Conservation (phyloP, 768 basidiomycete species). For the Phlebiopsis flavidoalba region DNA sequence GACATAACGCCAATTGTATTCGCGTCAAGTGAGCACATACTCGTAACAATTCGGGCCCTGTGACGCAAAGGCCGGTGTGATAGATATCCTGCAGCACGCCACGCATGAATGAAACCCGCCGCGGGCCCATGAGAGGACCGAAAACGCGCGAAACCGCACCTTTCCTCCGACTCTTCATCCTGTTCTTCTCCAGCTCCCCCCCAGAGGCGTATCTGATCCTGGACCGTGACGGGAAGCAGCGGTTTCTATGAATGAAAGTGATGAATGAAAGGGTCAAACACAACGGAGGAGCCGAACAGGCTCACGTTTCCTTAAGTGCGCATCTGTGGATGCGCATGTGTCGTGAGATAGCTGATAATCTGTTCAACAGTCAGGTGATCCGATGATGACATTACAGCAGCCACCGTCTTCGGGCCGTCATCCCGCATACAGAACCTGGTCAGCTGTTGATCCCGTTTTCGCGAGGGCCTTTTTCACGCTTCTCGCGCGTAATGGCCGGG, state of each 20-base stretch:
- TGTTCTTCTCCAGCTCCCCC: conserved; percentile 93
- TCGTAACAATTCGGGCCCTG: conserved; percentile 88
- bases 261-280: neutral
- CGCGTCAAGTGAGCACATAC: conserved; percentile 80
- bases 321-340: conserved; percentile 98
- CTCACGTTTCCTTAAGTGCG: conserved; percentile 84
- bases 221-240: conserved; percentile 91
- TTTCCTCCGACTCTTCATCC: conserved; percentile 83
- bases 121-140: neutral
- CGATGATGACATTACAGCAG: neutral
- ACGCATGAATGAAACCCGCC: conserved; percentile 14
- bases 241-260: conserved; percentile 57
- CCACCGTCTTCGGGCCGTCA: neutral
- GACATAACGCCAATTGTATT: conserved; percentile 71
- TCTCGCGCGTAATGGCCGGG: conserved; percentile 89
- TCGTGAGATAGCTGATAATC: conserved; percentile 94
- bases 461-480: conserved; percentile 91
- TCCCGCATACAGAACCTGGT: conserved; percentile 64
- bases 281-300: conserved; percentile 8
- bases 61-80: conserved; percentile 85
- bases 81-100: conserved; percentile 57
- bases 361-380: conserved; percentile 25
- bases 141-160: conserved; percentile 38
- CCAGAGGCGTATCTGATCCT: conserved; percentile 97
- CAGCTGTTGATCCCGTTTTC: conserved; percentile 95